Conservation (phyloP, 768 basidiomycete species). For the Hebeloma cylindrosporum region DNA sequence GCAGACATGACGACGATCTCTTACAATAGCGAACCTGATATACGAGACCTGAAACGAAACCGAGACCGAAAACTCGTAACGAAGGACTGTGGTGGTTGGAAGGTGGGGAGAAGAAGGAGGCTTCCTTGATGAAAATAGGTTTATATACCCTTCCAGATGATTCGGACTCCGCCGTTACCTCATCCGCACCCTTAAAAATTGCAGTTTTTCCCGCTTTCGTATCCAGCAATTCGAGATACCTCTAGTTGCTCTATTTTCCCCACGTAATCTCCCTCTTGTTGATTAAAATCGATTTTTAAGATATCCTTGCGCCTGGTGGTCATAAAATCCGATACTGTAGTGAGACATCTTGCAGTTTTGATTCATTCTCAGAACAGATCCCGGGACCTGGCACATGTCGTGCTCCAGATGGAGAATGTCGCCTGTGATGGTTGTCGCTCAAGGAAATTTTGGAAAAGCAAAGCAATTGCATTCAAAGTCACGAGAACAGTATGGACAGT, state of each 20-base stretch:
- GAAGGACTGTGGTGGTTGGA: conserved; percentile 49
- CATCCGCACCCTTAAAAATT: conserved; percentile 13
- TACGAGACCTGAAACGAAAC: conserved; percentile 55
- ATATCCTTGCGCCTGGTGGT: too few species aligned
- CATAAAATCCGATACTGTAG: conserved; percentile 6
- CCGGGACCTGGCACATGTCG: conserved; percentile 19
- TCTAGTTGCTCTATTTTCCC: background rate
- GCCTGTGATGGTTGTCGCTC: conserved; percentile 9
- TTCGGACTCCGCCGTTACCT: conserved; percentile 31
- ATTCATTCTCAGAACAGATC: conserved; percentile 1
- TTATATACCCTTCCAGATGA: conserved; percentile 24
- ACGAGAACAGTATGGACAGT: conserved; percentile 11
- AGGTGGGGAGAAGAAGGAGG: conserved; percentile 36
- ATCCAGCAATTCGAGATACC: background rate
- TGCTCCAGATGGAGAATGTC: conserved; percentile 10
- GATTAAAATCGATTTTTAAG: too few species aligned
- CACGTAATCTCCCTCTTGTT: too few species aligned
- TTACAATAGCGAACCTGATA: conserved; percentile 56
- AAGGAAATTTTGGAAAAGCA: background rate
- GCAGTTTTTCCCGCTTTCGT: conserved; percentile 4
- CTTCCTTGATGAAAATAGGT: conserved; percentile 27
- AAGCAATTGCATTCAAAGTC: conserved; percentile 10
- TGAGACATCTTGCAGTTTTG: background rate
- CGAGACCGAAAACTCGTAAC: conserved; percentile 54
- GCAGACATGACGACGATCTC: conserved; percentile 66